Evolutionary conservation across 257 asterid species (phyloP).

Genomic region (Nicotiana benthamiana): DNA sequence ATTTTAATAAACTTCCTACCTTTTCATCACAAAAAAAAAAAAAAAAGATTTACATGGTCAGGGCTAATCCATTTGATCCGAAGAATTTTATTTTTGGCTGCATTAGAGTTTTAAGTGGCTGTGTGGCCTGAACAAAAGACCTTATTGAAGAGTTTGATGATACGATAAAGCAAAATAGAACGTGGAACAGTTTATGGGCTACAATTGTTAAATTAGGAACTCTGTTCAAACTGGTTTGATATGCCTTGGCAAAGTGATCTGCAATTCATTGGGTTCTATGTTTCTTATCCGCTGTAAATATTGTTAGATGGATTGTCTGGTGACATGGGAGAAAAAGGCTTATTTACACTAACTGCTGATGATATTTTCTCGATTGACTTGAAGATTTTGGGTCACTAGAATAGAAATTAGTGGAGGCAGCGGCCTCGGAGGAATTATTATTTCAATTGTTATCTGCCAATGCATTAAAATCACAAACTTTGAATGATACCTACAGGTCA

Average conservation of each 20-base stretch:
- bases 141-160: neutral
- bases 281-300: neutral
- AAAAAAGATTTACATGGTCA: neutral
- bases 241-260: neutral
- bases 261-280: neutral
- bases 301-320: neutral
- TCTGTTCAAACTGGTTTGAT: neutral
- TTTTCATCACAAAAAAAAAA: neutral
- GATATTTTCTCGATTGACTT: neutral
- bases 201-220: neutral
- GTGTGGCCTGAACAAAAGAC: neutral
- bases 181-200: neutral
- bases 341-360: neutral
- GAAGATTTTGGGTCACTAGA: neutral
- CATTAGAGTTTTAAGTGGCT: neutral
- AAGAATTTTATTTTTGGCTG: neutral
- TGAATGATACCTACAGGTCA: neutral
- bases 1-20: neutral
- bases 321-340: neutral
- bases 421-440: neutral
- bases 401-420: neutral
- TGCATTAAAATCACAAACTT: neutral
- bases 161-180: neutral
- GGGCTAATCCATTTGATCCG: neutral
- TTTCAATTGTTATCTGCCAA: neutral